A percentile compares a stretch with the other conserved stretches of the same genome.
These are phyloP conservation scores for Pseudocercospora fuligena DNA, from an alignment of 2,329 filamentous ascomycete genomes.

Conservation along the genomic window DNA sequence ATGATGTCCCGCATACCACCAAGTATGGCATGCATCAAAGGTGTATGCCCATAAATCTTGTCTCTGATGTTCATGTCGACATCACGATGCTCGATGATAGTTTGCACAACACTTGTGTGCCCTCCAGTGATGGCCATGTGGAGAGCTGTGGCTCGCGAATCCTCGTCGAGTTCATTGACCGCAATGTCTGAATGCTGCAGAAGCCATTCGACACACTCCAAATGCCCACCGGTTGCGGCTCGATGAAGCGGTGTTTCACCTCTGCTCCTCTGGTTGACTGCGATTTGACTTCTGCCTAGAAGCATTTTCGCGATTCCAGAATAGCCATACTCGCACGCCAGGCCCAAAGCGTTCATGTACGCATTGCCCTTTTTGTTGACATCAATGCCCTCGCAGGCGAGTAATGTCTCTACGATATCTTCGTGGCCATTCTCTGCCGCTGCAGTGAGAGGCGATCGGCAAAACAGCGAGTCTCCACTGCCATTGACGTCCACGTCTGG, in stretches of 20 bases:
- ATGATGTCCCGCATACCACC: neutral
- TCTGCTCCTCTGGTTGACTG: neutral
- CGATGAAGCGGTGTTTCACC: neutral
- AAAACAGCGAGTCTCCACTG: neutral
- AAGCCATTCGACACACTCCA: neutral
- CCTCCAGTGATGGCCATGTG: neutral
- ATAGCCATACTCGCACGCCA: neutral
- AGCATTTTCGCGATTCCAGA: neutral
- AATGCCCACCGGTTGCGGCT: neutral
- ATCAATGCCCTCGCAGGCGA: neutral
- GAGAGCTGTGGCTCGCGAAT: neutral
- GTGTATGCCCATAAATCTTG: neutral
- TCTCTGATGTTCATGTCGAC: neutral
- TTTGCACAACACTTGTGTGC: neutral
- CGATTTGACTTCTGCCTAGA: neutral
- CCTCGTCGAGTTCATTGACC: neutral
- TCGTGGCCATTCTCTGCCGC: neutral
- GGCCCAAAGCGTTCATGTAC: neutral
- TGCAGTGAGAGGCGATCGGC: neutral
- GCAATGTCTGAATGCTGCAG: neutral
- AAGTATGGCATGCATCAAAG: neutral
- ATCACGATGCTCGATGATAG: neutral
- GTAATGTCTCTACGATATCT: neutral
- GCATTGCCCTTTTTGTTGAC: too few relatives aligned
- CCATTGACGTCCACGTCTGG: neutral